These are phyloP conservation scores for Encephalitozoon hellem DNA, from an alignment of 371 early-diverging fungal genomes.

Conservation along the genomic window DNA sequence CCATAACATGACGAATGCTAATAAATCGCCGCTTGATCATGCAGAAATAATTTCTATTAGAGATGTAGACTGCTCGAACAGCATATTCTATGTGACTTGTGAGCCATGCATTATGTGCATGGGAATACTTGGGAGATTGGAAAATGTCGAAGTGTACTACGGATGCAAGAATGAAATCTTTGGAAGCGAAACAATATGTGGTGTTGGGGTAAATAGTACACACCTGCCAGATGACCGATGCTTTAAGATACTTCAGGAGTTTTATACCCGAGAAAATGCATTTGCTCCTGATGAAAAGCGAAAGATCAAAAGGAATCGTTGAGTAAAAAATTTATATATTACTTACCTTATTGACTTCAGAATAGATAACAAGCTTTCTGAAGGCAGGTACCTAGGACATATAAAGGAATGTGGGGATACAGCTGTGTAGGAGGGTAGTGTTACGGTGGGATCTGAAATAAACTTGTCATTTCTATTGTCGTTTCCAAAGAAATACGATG, in stretches of 20 bases:
- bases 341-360: conserved; percentile 4
- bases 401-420: conserved; percentile 10
- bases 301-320: neutral
- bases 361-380: conserved; percentile 1
- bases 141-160: conserved; percentile 35
- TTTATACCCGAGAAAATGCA: conserved; percentile 37
- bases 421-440: neutral
- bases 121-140: conserved; percentile 65
- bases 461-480: conserved; percentile 15
- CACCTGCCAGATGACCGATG: conserved; percentile 12
- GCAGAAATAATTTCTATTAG: conserved; percentile 54
- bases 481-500: neutral
- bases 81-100: conserved; percentile 80
- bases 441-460: neutral
- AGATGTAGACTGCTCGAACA: neutral
- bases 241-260: conserved; percentile 38
- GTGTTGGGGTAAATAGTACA: neutral
- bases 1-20: conserved; percentile 70
- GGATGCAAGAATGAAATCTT: conserved; percentile 57
- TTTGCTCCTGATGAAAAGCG: conserved; percentile 20
- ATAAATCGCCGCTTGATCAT: conserved; percentile 45
- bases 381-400: conserved; percentile 25
- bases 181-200: conserved; percentile 51
- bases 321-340: neutral
- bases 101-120: conserved; percentile 98